Conservation (phyloP, 352 stramenopile genomes). For the Globisporangium polare region DNA sequence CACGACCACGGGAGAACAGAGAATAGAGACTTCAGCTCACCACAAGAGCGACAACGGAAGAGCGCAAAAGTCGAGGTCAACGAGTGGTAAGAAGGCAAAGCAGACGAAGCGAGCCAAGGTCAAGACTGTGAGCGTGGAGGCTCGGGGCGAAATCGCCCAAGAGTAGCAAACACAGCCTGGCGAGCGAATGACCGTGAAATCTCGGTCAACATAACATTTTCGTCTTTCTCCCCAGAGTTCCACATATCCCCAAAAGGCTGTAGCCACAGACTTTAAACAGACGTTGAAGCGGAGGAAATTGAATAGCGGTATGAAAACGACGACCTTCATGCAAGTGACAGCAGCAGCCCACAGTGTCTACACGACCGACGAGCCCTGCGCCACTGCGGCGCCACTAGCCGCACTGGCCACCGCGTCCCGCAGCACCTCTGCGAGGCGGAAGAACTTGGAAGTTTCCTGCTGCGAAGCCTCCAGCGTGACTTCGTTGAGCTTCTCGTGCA, state of each 20-base stretch:
- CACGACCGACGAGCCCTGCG: constrained; percentile 30
- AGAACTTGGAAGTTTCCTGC: constrained; percentile 51
- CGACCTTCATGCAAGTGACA: neutral
- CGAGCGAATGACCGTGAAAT: too few species aligned
- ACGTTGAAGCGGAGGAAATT: too few species aligned
- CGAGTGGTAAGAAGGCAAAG: neutral
- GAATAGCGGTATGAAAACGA: too few species aligned
- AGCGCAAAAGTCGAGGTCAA: too few species aligned
- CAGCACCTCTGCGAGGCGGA: constrained; percentile 54
- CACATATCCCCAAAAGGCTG: too few species aligned
- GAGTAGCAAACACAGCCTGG: constrained; percentile 3
- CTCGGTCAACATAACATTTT: too few species aligned
- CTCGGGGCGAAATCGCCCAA: neutral
- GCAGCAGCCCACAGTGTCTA: constrained; percentile 11
- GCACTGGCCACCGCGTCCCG: constrained; percentile 43
- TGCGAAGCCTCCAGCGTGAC: constrained; percentile 41
- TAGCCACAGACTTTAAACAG: too few species aligned
- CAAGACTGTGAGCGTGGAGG: constrained; percentile 5
- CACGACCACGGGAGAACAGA: neutral
- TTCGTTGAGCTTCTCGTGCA: constrained; percentile 54
- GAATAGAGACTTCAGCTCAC: neutral
- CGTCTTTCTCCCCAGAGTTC: too few species aligned
- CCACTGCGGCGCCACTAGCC: constrained; percentile 4
- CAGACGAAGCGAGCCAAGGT: constrained; percentile 3
- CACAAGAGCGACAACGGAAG: neutral